Percentiles rank a stretch among this genome's conserved stretches.
These are phyloP conservation scores for Mentha longifolia DNA, from an alignment of 257 asterid genomes.

Conservation along the genomic window DNA sequence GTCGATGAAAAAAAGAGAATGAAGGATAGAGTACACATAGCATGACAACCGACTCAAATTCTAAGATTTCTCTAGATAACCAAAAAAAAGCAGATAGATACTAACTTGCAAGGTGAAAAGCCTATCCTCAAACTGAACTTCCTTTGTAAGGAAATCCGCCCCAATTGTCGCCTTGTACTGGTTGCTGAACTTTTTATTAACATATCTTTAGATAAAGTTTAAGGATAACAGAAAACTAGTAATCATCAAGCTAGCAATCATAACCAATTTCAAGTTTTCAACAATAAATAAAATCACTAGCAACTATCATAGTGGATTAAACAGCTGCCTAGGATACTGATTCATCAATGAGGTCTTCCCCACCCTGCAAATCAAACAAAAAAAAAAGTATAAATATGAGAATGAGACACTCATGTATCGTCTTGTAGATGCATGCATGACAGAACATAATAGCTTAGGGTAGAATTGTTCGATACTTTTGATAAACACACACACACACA, in stretches of 20 bases:
- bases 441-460: not conserved
- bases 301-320: constrained; percentile 3
- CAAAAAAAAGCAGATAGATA: not conserved
- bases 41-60: not conserved
- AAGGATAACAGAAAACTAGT: constrained; percentile 50
- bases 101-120: constrained; percentile 94
- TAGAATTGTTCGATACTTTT: not conserved
- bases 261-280: constrained; percentile 17
- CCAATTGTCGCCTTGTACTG: constrained; percentile 99
- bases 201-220: constrained; percentile 70
- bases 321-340: constrained; percentile 72
- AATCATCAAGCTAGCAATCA: constrained; percentile 9
- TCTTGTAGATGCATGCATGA: not conserved
- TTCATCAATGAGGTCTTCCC: constrained; percentile 99
- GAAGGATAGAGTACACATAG: constrained; percentile 2
- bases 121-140: constrained; percentile 95
- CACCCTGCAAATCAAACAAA: constrained; percentile 71
- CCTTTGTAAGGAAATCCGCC: constrained; percentile 98
- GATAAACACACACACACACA: not conserved
- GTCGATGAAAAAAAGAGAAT: constrained; percentile 1
- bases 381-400: not conserved
- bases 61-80: not conserved
- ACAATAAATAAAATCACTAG: not conserved
- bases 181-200: constrained; percentile 95
- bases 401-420: not conserved